Conservation (phyloP, 2,329 filamentous ascomycete genomes). For the Fusarium luffae region DNA sequence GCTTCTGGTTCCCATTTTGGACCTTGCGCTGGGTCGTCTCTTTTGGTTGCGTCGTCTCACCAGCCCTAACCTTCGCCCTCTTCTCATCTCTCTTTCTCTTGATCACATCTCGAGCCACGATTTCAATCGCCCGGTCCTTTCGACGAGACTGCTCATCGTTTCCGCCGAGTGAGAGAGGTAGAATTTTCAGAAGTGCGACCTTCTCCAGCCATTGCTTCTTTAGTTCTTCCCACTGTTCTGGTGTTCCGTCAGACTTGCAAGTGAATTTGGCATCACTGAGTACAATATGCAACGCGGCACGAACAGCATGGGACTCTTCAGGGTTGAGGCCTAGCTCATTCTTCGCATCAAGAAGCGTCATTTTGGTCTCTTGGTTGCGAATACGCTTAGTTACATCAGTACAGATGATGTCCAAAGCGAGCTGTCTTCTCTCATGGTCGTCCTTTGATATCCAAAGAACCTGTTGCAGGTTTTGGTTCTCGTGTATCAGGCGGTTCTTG, state of each 20-base stretch:
- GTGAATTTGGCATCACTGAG: slow-evolving; percentile 74
- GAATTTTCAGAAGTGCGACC: slow-evolving; percentile 64
- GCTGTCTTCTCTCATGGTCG: slow-evolving; percentile 69
- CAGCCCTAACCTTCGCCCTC: slow-evolving; percentile 48
- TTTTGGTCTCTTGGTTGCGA: slow-evolving; percentile 70
- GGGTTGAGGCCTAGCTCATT: slow-evolving; percentile 63
- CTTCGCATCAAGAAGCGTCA: slow-evolving; percentile 80
- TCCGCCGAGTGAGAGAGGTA: slow-evolving; percentile 61
- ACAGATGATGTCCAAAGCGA: slow-evolving; percentile 82
- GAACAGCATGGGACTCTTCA: slow-evolving; percentile 65
- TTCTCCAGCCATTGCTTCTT: slow-evolving; percentile 74
- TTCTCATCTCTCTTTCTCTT: slow-evolving; percentile 79
- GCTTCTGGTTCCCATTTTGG: neutral
- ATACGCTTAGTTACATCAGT: slow-evolving; percentile 85
- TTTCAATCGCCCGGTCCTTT: slow-evolving; percentile 74
- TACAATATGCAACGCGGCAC: slow-evolving; percentile 73
- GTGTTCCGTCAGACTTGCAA: slow-evolving; percentile 77
- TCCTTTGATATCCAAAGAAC: slow-evolving; percentile 69
- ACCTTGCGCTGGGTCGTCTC: neutral
- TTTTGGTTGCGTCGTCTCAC: slow-evolving; percentile 56
- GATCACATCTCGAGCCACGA: slow-evolving; percentile 80
- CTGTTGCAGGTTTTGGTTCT: slow-evolving; percentile 70
- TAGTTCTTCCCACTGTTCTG: slow-evolving; percentile 76
- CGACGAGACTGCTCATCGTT: slow-evolving; percentile 63
- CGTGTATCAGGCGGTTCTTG: slow-evolving; percentile 74